Evolutionary conservation across 805 yeast species (phyloP).

Genomic region (Candida maris): DNA sequence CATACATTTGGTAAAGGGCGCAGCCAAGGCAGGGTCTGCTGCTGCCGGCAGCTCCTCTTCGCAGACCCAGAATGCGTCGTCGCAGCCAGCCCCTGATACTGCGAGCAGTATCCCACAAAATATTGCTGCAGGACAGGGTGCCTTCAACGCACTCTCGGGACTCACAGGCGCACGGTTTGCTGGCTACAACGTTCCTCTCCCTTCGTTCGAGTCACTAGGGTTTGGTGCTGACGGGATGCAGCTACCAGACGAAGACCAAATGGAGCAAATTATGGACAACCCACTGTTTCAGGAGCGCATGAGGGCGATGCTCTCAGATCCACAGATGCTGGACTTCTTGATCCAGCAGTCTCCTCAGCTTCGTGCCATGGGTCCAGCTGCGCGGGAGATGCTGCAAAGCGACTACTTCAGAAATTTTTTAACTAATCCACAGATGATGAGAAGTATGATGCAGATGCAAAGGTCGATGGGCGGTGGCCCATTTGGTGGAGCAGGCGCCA

Average conservation of each 20-base stretch:
- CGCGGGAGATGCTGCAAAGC: conserved; percentile 78
- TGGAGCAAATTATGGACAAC: conserved; percentile 69
- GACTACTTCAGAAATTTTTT: conserved; percentile 78
- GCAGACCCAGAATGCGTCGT: conserved; percentile 16
- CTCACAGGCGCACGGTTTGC: conserved; percentile 95
- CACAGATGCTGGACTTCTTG: conserved; percentile 81
- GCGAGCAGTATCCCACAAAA: conserved; percentile 58
- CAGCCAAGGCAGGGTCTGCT: conserved; percentile 34
- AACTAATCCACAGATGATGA: conserved; percentile 80
- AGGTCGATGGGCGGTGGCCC: conserved; percentile 43
- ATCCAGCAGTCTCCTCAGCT: conserved; percentile 82
- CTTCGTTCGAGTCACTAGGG: conserved; percentile 53
- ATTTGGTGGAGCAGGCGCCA: conserved; percentile 25
- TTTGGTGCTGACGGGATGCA: conserved; percentile 94
- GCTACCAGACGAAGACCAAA: conserved; percentile 71
- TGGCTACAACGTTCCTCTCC: conserved; percentile 78
- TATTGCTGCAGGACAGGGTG: conserved; percentile 82
- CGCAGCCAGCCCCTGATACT: conserved; percentile 25
- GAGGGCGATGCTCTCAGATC: conserved; percentile 79
- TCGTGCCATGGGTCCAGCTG: conserved; percentile 85
- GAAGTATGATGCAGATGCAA: conserved; percentile 77
- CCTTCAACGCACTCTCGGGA: conserved; percentile 87
- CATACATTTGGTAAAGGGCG: conserved; percentile 84
- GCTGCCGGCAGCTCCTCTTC: conserved; percentile 18
- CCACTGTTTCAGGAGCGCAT: conserved; percentile 81